phyloP scores from a whole-genome alignment of 2,329 filamentous ascomycete genomes.

The Penicillium sp. region DNA sequence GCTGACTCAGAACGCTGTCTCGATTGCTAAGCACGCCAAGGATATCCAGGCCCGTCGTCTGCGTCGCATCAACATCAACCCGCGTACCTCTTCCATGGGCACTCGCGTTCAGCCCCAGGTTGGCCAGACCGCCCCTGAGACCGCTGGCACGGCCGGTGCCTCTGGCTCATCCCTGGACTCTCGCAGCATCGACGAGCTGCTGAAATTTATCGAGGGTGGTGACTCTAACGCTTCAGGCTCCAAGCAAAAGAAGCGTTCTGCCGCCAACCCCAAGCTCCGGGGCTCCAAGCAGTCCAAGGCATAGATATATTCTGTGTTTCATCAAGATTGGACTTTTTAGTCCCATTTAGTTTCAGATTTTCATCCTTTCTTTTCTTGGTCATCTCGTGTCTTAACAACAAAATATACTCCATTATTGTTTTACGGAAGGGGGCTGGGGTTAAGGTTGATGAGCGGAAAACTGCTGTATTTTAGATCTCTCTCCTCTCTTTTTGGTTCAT shows the following conservation, averaged over 20 bases:
- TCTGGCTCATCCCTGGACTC: constrained; percentile 60
- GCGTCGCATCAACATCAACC: constrained; percentile 68
- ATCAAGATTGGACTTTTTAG: constrained; percentile 9
- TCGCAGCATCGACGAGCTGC: constrained; percentile 85
- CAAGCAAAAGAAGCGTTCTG: constrained; percentile 47
- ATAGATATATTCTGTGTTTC: constrained; percentile 16
- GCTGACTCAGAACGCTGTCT: constrained; percentile 91
- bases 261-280: constrained; percentile 46
- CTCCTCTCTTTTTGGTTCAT: constrained; percentile 34
- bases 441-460: constrained; percentile 33
- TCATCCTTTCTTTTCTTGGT: constrained; percentile 20
- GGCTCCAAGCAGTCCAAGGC: constrained; percentile 42
- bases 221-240: constrained; percentile 42
- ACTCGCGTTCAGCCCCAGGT: constrained; percentile 64
- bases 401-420: constrained; percentile 25
- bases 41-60: constrained; percentile 75
- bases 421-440: constrained; percentile 20
- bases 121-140: constrained; percentile 57
- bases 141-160: constrained; percentile 41
- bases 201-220: constrained; percentile 88
- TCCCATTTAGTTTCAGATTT: neutral
- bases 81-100: constrained; percentile 55
- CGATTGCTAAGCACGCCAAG: constrained; percentile 90
- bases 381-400: constrained; percentile 31
- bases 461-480: constrained; percentile 34